Evolutionary conservation across 805 yeast species (phyloP).

Genomic region (Candida schatavii): DNA sequence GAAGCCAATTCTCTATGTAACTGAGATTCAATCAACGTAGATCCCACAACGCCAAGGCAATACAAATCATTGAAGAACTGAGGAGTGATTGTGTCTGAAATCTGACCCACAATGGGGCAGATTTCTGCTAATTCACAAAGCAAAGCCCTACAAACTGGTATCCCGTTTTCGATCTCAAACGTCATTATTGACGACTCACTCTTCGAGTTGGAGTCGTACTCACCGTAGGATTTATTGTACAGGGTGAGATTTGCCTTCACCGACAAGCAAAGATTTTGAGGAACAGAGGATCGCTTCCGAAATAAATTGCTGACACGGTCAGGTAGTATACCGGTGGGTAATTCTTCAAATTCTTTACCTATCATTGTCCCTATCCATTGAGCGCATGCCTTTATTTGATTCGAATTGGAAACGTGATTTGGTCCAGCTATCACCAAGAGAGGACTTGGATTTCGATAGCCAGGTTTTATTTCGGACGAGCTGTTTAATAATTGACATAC

Average conservation of each 20-base stretch:
- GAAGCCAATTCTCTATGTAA: slow-evolving; percentile 50
- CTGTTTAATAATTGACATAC: slow-evolving; percentile 15
- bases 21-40: slow-evolving; percentile 46
- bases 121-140: slow-evolving; percentile 38
- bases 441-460: slow-evolving; percentile 9
- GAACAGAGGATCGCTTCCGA: slow-evolving; percentile 1
- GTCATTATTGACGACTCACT: slow-evolving; percentile 16
- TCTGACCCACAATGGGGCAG: slow-evolving; percentile 45
- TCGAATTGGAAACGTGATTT: slow-evolving; percentile 21
- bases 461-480: background rate
- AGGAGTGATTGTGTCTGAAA: slow-evolving; percentile 49
- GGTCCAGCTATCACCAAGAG: slow-evolving; percentile 43
- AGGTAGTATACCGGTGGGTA: slow-evolving; percentile 6
- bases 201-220: slow-evolving; percentile 1
- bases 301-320: slow-evolving; percentile 7
- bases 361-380: slow-evolving; percentile 32
- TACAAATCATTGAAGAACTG: slow-evolving; percentile 49
- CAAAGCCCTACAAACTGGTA: slow-evolving; percentile 39
- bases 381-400: slow-evolving; percentile 39
- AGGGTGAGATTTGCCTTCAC: slow-evolving; percentile 38
- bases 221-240: slow-evolving; percentile 16
- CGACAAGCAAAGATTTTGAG: slow-evolving; percentile 21
- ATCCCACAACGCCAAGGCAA: slow-evolving; percentile 42
- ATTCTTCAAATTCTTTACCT: slow-evolving; percentile 13
- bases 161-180: slow-evolving; percentile 35